Percentiles rank a stretch among this genome's conserved stretches.
Evolutionary conservation across 257 asterid genomes (phyloP).

Genomic region (Lycium ferocissimum): DNA sequence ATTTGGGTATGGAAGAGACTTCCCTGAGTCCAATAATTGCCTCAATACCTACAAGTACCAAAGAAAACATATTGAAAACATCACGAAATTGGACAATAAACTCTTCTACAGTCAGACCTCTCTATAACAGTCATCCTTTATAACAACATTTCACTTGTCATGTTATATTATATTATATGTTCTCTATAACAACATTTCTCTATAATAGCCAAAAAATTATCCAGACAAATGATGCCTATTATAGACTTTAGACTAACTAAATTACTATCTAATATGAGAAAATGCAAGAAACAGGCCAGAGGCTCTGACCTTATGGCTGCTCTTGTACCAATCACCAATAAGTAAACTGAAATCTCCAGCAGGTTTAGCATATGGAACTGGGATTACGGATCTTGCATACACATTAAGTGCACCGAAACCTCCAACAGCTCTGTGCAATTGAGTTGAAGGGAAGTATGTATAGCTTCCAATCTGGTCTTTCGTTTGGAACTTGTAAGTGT

Average conservation of each 20-base stretch:
- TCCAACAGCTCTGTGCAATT: constrained; percentile 89
- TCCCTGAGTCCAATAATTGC: constrained; percentile 79
- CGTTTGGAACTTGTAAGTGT: constrained; percentile 84
- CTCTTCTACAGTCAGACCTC: background rate
- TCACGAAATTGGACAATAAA: background rate
- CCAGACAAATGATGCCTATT: too few species aligned
- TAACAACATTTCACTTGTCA: too few species aligned
- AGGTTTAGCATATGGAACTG: constrained; percentile 86
- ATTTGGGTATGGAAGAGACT: constrained; percentile 71
- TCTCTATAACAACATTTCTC: too few species aligned
- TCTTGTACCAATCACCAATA: constrained; percentile 84
- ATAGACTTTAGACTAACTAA: background rate
- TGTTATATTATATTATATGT: too few species aligned
- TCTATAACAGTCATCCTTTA: background rate
- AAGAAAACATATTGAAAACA: background rate
- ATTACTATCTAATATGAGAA: background rate
- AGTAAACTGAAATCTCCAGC: constrained; percentile 83
- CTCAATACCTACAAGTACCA: constrained; percentile 64
- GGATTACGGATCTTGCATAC: constrained; percentile 84
- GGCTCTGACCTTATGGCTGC: constrained; percentile 69
- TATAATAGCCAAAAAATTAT: too few species aligned
- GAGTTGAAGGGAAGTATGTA: constrained; percentile 86
- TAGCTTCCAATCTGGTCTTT: constrained; percentile 98
- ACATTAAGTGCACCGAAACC: constrained; percentile 86
- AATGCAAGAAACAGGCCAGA: background rate